phyloP scores from a whole-genome alignment of 306 rosid species.

The Cyclanthera cordifolia region DNA sequence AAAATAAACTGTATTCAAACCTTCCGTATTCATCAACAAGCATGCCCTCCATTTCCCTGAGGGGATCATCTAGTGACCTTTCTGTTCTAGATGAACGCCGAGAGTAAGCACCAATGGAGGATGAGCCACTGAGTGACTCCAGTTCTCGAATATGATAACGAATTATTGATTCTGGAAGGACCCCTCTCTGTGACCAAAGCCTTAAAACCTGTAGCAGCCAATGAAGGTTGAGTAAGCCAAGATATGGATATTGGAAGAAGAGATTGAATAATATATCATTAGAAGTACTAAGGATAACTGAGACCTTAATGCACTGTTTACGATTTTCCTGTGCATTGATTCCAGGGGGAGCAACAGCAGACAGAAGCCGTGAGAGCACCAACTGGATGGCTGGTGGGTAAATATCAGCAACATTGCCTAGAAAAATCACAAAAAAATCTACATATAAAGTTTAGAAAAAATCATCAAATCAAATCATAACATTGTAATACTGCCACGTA shows the following conservation, averaged over 20 bases:
- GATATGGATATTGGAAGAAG: constrained; percentile 7
- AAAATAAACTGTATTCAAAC: constrained; percentile 33
- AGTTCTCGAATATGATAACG: constrained; percentile 80
- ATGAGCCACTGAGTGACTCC: constrained; percentile 34
- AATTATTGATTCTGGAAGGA: constrained; percentile 56
- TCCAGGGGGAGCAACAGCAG: constrained; percentile 95
- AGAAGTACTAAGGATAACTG: not conserved
- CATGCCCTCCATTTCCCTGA: constrained; percentile 99
- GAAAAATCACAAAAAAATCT: constrained; percentile 12
- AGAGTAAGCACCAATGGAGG: constrained; percentile 46
- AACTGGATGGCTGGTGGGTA: constrained; percentile 67
- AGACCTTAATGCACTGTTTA: constrained; percentile 81
- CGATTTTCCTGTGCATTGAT: constrained; percentile 61
- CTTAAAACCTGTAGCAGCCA: constrained; percentile 53
- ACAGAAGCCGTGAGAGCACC: constrained; percentile 56
- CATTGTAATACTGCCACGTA: not conserved
- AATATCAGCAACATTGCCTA: constrained; percentile 67
- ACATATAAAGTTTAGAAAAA: not conserved
- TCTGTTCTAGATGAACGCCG: constrained; percentile 75
- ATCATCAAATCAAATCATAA: not conserved
- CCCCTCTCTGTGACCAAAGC: constrained; percentile 79
- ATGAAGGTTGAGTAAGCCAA: constrained; percentile 17
- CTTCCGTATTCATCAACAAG: constrained; percentile 98
- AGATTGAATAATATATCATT: not conserved
- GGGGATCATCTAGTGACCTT: constrained; percentile 85